Evolutionary conservation across 352 stramenopile species (phyloP).

Genomic region (Heterotrichella gracilis): DNA sequence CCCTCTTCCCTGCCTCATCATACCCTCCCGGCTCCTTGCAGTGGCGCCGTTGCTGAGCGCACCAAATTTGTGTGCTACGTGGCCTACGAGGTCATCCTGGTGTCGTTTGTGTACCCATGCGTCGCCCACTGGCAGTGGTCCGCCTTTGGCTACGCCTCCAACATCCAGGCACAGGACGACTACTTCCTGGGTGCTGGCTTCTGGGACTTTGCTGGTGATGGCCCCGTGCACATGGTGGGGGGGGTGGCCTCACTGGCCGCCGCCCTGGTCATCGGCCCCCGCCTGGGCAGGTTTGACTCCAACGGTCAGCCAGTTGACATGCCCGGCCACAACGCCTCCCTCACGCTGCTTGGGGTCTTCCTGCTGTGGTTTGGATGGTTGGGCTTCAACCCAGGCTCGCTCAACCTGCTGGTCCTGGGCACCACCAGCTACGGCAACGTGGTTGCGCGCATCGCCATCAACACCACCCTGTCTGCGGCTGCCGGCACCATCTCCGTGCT

Average conservation of each 20-base stretch:
- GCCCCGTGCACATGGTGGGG: conserved; percentile 32
- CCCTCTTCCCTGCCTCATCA: too few relatives aligned
- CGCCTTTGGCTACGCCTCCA: conserved; percentile 22
- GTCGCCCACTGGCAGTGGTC: conserved; percentile 25
- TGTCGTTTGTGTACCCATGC: conserved; percentile 28
- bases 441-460: conserved; percentile 10
- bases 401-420: neutral
- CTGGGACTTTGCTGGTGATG: conserved; percentile 32
- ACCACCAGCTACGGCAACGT: neutral
- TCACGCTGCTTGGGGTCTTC: conserved; percentile 20
- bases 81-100: conserved; percentile 25
- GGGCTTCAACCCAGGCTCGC: conserved; percentile 22
- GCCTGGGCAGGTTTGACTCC: conserved; percentile 19
- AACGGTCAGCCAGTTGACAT: conserved; percentile 14
- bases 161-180: too few relatives aligned
- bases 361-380: conserved; percentile 22
- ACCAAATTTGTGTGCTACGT: conserved; percentile 30
- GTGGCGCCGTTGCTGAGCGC: conserved; percentile 26
- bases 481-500: neutral
- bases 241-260: conserved; percentile 30
- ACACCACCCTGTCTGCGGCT: neutral
- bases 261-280: conserved; percentile 19
- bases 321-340: conserved; percentile 17
- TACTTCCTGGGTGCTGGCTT: conserved; percentile 26
- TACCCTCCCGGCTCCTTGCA: too few relatives aligned